Base-by-base conservation (phyloP, 768 basidiomycete genomes). In the Phylloporus sp. region DNA sequence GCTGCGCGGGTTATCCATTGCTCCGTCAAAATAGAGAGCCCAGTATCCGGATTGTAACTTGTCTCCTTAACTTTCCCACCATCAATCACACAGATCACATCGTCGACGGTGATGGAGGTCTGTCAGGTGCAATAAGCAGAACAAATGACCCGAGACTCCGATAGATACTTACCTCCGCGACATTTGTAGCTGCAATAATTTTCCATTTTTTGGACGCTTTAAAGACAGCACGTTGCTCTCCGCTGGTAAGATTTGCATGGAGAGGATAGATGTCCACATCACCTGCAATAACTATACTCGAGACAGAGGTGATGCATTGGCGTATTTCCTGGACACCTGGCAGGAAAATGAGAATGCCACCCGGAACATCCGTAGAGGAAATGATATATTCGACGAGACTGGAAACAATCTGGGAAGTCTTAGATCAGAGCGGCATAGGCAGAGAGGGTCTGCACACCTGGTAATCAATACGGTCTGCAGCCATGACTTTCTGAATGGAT, bases 71-170 rank as follows among this genome's bases (percentile, higher is more conserved):
- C 88, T 64, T 83, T 88, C 6, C 92, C 92, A 0, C 81, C 73
- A 62, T 95, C 92, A 12, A 95, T 77, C 20, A 95, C 91, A 60
- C 88, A 91, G 32, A 87, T 75, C 22, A 95, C 79, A 60, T 95
- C 92, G 60, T 94, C 88, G 50, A 97, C 92, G 1, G 92, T 94
- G 48, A 95, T 88, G 3, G 89, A 91, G 2, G 91, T 94, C 83
- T 93, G 44, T 44, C 35, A 16, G 16, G 34, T 26, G 7, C n/a
- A 5, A 27, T 64, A 7, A 35, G 46, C 27, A 45, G 22, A 6
- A 12, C 2, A 4, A 20, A 2, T n/a, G 6, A 23, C 18, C 4
- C 5, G 16, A 12, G 24, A 16, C 9, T 5, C 27, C 13, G 16
- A n/a, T 5, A 45, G 15, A 11, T 32, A 63, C 75, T 48, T 51